A percentile compares a stretch with the other conserved stretches of the same genome.
Evolutionary conservation across 1,284 basidiomycete species (phyloP).

Genomic region (Athelia sp.): DNA sequence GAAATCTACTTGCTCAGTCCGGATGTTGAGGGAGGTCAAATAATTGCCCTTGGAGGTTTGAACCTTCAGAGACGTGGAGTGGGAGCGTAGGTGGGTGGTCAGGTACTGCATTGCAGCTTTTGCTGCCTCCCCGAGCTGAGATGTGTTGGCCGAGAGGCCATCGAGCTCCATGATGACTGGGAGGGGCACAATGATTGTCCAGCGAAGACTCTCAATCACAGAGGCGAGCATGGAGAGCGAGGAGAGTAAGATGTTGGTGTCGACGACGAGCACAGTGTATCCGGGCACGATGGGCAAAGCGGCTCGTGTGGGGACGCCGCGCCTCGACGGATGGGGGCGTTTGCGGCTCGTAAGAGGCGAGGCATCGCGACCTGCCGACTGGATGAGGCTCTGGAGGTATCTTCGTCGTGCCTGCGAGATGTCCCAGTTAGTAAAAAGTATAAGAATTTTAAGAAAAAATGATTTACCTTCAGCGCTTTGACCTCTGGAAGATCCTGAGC

Average conservation of each 20-base stretch:
- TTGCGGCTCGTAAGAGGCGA: conserved; percentile 26
- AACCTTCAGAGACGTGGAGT: conserved; percentile 80
- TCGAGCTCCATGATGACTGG: conserved; percentile 97
- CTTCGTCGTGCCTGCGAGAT: conserved; percentile 55
- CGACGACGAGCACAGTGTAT: conserved; percentile 87
- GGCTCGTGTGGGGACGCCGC: conserved; percentile 27
- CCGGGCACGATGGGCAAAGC: conserved; percentile 70
- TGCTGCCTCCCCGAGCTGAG: conserved; percentile 68
- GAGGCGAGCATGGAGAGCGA: conserved; percentile 69
- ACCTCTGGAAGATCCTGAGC: conserved; percentile 71
- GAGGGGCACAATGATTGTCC: conserved; percentile 89
- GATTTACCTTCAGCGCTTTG: conserved; percentile 66
- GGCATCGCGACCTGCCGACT: conserved; percentile 33
- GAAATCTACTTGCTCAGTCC: conserved; percentile 85
- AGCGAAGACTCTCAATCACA: conserved; percentile 76
- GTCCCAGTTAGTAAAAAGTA: conserved; percentile 8
- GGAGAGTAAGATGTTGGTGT: conserved; percentile 91
- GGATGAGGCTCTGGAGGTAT: conserved; percentile 57
- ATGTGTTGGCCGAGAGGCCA: conserved; percentile 70
- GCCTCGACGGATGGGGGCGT: conserved; percentile 28
- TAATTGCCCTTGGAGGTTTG: conserved; percentile 96
- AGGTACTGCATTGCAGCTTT: conserved; percentile 72
- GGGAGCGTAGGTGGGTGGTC: conserved; percentile 69
- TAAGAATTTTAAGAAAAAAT: conserved; percentile 7
- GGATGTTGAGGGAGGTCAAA: conserved; percentile 76